phyloP scores from a whole-genome alignment of 352 stramenopile genomes.

The Pythium dissimile region DNA sequence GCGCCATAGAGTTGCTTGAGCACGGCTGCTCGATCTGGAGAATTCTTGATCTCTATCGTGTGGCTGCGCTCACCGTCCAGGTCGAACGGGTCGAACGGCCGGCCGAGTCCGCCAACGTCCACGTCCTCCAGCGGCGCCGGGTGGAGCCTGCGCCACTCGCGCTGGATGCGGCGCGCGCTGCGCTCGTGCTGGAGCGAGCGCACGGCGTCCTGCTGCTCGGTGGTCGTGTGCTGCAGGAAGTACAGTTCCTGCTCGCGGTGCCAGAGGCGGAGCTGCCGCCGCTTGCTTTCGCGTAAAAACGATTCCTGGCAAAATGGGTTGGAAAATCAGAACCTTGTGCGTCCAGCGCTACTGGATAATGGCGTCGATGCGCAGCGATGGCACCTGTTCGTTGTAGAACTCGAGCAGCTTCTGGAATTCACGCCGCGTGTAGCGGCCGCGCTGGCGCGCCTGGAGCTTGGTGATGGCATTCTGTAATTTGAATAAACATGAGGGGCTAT shows the following conservation, averaged over 20 bases:
- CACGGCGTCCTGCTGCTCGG: conserved; percentile 41
- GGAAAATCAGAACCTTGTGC: too few relatives aligned
- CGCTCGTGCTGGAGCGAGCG: conserved; percentile 40
- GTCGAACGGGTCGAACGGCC: conserved; percentile 18
- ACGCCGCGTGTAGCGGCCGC: conserved; percentile 47
- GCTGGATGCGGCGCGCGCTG: conserved; percentile 39
- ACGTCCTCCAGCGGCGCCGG: conserved; percentile 15
- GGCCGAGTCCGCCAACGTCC: conserved; percentile 5
- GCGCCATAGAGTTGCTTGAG: conserved; percentile 2
- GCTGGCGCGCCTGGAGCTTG: conserved; percentile 51
- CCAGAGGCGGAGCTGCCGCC: conserved; percentile 49
- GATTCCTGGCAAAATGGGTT: conserved; percentile 30
- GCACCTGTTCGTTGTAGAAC: conserved; percentile 52
- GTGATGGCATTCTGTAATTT: conserved; percentile 47
- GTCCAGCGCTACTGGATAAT: too few relatives aligned
- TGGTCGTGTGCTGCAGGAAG: conserved; percentile 58
- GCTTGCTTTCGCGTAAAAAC: conserved; percentile 39
- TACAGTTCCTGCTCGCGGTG: conserved; percentile 62
- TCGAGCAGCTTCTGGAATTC: conserved; percentile 45
- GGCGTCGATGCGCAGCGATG: neutral
- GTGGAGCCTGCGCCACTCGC: conserved; percentile 30
- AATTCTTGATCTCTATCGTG: neutral
- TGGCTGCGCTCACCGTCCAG: neutral
- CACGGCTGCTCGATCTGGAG: neutral
- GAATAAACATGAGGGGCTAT: neutral